Evolutionary conservation across 1,284 basidiomycete species (phyloP).

Genomic region (Ganoderma sp.): DNA sequence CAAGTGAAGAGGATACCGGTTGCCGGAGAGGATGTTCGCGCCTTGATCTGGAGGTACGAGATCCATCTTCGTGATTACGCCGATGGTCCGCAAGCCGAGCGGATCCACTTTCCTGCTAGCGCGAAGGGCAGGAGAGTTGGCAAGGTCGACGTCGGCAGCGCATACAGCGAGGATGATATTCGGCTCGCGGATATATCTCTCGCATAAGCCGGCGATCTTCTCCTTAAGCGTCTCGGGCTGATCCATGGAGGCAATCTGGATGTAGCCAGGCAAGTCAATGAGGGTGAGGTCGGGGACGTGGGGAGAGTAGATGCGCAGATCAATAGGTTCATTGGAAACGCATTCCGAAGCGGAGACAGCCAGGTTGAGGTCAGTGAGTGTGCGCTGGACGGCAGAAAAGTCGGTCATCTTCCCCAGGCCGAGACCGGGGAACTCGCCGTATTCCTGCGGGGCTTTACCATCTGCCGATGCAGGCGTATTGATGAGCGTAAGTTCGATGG

Average conservation of each 20-base stretch:
- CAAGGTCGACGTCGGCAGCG: constrained; percentile 97
- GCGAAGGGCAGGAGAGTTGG: constrained; percentile 94
- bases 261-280: constrained; percentile 97
- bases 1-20: constrained; percentile 95
- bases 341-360: constrained; percentile 88
- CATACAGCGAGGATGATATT: constrained; percentile 99
- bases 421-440: constrained; percentile 92
- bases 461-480: constrained; percentile 72
- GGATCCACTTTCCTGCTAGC: constrained; percentile 96
- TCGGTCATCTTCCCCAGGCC: constrained; percentile 89
- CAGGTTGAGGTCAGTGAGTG: constrained; percentile 93
- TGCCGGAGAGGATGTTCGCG: constrained; percentile 82
- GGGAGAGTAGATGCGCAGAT: constrained; percentile 95
- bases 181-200: constrained; percentile 96
- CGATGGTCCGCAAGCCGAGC: constrained; percentile 92
- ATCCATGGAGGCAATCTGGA: constrained; percentile 94
- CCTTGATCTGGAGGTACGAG: constrained; percentile 88
- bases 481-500: constrained; percentile 96
- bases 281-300: constrained; percentile 96
- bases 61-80: constrained; percentile 99
- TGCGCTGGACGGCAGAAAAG: constrained; percentile 90
- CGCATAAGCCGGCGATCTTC: constrained; percentile 89
- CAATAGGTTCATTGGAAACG: constrained; percentile 94
- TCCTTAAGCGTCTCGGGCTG: constrained; percentile 96
- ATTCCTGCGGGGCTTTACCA: constrained; percentile 75